A percentile compares a stretch with the other conserved stretches of the same genome.
These are phyloP conservation scores for Tylopilus sp. DNA, from an alignment of 1,284 basidiomycete genomes.

Conservation along the genomic window DNA sequence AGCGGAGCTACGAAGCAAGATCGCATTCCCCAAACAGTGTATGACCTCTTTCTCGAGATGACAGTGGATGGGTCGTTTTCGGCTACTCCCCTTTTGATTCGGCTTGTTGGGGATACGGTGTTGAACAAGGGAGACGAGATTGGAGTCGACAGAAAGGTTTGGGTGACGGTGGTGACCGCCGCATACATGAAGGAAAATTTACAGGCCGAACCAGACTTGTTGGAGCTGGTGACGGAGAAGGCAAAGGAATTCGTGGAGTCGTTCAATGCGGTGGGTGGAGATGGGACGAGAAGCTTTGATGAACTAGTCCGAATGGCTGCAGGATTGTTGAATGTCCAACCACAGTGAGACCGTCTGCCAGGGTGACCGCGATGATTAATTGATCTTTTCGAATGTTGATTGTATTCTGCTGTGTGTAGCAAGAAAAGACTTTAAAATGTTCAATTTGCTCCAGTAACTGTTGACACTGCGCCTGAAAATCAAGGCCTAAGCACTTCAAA, in stretches of 20 bases:
- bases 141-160: slow-evolving; percentile 41
- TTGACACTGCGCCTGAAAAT: too few relatives aligned
- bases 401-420: too few relatives aligned
- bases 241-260: slow-evolving; percentile 44
- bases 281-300: slow-evolving; percentile 24
- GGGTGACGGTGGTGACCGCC: slow-evolving; percentile 55
- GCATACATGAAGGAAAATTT: slow-evolving; percentile 52
- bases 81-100: slow-evolving; percentile 35
- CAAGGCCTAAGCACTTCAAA: too few relatives aligned
- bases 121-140: slow-evolving; percentile 38
- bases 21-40: slow-evolving; percentile 37
- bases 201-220: slow-evolving; percentile 44
- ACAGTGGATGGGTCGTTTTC: slow-evolving; percentile 60
- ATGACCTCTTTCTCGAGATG: slow-evolving; percentile 53
- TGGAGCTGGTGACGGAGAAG: slow-evolving; percentile 51
- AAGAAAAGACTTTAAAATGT: too few relatives aligned
- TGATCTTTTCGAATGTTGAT: too few relatives aligned
- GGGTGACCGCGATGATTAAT: too few relatives aligned
- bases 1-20: background rate
- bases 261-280: background rate
- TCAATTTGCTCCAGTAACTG: too few relatives aligned
- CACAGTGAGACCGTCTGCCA: too few relatives aligned
- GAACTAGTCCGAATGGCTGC: slow-evolving; percentile 29
- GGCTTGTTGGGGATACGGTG: slow-evolving; percentile 42
- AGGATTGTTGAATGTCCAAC: slow-evolving; percentile 13